Base-by-base conservation (phyloP, 805 yeast species). In the Suhomyces faveliae region DNA sequence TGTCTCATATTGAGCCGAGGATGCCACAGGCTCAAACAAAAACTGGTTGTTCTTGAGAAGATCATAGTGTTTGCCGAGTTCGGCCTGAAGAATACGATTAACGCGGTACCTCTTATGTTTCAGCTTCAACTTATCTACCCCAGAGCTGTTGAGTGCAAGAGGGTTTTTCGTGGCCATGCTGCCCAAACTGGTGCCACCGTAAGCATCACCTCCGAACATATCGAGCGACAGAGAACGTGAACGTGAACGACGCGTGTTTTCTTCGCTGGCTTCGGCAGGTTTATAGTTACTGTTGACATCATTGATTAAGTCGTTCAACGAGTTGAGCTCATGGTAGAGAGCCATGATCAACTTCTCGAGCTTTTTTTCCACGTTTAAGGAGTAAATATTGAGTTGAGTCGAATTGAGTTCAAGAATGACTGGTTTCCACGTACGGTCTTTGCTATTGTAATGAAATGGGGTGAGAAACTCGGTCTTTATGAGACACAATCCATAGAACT, bases 371-470 rank as follows among this genome's bases (percentile, higher is more conserved):
- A 61, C 56, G 9, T 53, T 51, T 15, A 73, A 51, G 33, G 57
- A 58, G 49, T 68, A 64, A 5, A 73, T 43, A 25, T 62, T 62
- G 25, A 73, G 58, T 50, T 72, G 76, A 15, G 73, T 73, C 35
- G 72, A 64, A 52, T 70, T 71, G 29, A 73, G 52, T 51, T 71
- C 75, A 20, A 70, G 56, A 20, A 70, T 51, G 15, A 73, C 73
- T 1, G 74, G 73, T 46, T 61, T 64, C 69, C 74, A 67, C 7
- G 54, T 45, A 25, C 69, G 47, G 17, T 56, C 48, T 6, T 60
- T 55, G 43, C 50, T 57, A 46, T 59, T 63, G 50, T 52, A 45
- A 45, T 63, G 67, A 57, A 64, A 73, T 0, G 77, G 77, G 1
- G 74, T 66, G 5, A 51, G 50, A 44, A 70, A 67, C 55, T 73